Base-by-base conservation (phyloP, 495 filamentous ascomycete species). In the Staphylotrichum longicolle region DNA sequence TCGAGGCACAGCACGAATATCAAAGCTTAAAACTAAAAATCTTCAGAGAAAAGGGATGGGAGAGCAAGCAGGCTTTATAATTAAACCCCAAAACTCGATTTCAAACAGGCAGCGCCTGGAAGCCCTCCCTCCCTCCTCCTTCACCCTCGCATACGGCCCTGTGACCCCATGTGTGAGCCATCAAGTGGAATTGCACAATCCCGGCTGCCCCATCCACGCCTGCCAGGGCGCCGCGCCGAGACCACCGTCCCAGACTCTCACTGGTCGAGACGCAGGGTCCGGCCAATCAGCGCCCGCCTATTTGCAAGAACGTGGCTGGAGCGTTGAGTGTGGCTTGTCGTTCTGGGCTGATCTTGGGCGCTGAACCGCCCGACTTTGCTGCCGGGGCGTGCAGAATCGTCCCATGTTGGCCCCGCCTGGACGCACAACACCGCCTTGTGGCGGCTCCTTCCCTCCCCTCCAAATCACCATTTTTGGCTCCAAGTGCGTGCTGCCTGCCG, bases 291-390 rank as follows among this genome's bases (percentile, higher is more conserved):
- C 7, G 6, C 4, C 9, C 1, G 10, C 6, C 8, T 63, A 72
- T 72, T 72, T 63, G 35, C 40, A 72, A 72, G 50, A 58, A 46
- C 30, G 69, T 70, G 69, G 69, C 69, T 70, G 45, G 40, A 41
- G 27, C 20, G 47, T 3, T 15, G 32, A 20, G 11, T 50, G 67
- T 63, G 67, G 67, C 69, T 72, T 70, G 63, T 72, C 63, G 63
- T 67, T 71, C 62, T 71, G 67, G 67, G 65, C 69, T 68, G 69
- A 71, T 70, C 27, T 14, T 27, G 6, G 39, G 12, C 49, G 34
- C 33, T 49, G 27, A 37, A 50, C 35, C 34, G 32, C n/a, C 1
- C 61, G 10, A 51, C 3, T 56, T 15, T 2, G 4, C 6, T 27
- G 33, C 52, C 20, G 40, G 7, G 1, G 33, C 15, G n/a, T 32